Percentiles rank a stretch among this genome's conserved stretches.
phyloP scores from a whole-genome alignment of 441 rosid genomes.

The Flueggea neowawraea region DNA sequence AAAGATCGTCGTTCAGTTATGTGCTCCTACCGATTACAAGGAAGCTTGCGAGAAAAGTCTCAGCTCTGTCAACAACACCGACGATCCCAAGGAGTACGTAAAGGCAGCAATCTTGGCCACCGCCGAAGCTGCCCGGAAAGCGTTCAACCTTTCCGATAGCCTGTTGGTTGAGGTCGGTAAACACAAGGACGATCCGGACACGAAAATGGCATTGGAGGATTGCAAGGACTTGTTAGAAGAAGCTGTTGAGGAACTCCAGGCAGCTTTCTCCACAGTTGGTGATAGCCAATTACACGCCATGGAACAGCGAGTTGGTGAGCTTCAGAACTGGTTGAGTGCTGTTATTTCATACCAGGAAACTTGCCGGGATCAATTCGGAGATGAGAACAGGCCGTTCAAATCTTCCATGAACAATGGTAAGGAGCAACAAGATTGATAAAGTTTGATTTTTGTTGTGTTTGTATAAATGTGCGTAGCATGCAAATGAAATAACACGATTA shows the following conservation, averaged over 20 bases:
- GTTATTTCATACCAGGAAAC: constrained; percentile 66
- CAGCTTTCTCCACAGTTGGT: constrained; percentile 34
- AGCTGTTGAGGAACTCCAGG: constrained; percentile 61
- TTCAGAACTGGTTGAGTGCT: constrained; percentile 72
- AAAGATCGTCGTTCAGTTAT: constrained; percentile 34
- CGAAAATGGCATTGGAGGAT: constrained; percentile 27
- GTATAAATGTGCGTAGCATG: no score
- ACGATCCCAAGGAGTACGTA: constrained; percentile 58
- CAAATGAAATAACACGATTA: no score
- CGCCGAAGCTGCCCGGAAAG: constrained; percentile 39
- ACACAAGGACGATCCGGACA: constrained; percentile 31
- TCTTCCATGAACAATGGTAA: constrained; percentile 28
- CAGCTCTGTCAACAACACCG: constrained; percentile 39
- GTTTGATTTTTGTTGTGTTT: no score
- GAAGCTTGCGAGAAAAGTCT: constrained; percentile 56
- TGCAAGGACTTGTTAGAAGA: constrained; percentile 62
- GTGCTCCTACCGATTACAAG: constrained; percentile 64
- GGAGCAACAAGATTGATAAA: no score
- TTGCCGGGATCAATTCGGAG: constrained; percentile 63
- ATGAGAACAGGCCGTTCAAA: constrained; percentile 29
- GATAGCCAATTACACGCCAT: constrained; percentile 14
- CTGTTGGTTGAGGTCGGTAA: constrained; percentile 25
- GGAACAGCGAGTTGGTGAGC: constrained; percentile 31
- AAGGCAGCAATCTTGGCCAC: constrained; percentile 62
- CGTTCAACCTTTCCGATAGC: constrained; percentile 37